Evolutionary conservation across 768 basidiomycete species (phyloP).

Genomic region (Solioccasus polychromus): DNA sequence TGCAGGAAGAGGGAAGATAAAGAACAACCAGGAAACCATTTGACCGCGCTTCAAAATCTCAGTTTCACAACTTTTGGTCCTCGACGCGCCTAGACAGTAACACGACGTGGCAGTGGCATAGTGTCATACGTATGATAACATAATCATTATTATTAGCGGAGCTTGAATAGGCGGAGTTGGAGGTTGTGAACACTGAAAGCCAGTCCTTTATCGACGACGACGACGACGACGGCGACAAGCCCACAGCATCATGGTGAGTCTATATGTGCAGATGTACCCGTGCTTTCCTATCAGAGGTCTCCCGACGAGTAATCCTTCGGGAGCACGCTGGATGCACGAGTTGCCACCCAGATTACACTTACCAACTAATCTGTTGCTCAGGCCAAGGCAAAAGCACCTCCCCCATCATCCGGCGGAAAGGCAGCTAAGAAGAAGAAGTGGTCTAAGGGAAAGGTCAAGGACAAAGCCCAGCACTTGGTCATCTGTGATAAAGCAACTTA

Average conservation of each 20-base stretch:
- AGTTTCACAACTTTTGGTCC: background rate
- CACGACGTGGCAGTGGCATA: constrained; percentile 8
- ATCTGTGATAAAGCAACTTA: constrained; percentile 89
- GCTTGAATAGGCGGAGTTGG: constrained; percentile 17
- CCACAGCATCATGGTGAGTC: constrained; percentile 30
- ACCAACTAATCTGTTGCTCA: constrained; percentile 33
- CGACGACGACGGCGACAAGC: constrained; percentile 21
- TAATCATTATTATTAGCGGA: constrained; percentile 22
- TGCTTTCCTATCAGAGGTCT: background rate
- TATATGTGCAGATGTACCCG: background rate
- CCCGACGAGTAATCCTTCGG: constrained; percentile 2
- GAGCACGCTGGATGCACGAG: constrained; percentile 22
- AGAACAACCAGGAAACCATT: constrained; percentile 51
- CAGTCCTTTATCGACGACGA: constrained; percentile 18
- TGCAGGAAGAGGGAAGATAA: constrained; percentile 40
- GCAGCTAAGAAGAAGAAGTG: constrained; percentile 99
- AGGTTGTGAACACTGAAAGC: background rate
- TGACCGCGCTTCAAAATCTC: background rate
- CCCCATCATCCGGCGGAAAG: constrained; percentile 71
- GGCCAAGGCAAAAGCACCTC: constrained; percentile 76
- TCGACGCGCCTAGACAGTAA: background rate
- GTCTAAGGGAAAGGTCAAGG: constrained; percentile 99
- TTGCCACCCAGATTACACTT: constrained; percentile 15
- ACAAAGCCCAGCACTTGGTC: constrained; percentile 98
- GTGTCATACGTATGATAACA: constrained; percentile 14